These are phyloP conservation scores for Aotearoamyces nothofagi DNA, from an alignment of 2,329 filamentous ascomycete species.

Conservation along the genomic window DNA sequence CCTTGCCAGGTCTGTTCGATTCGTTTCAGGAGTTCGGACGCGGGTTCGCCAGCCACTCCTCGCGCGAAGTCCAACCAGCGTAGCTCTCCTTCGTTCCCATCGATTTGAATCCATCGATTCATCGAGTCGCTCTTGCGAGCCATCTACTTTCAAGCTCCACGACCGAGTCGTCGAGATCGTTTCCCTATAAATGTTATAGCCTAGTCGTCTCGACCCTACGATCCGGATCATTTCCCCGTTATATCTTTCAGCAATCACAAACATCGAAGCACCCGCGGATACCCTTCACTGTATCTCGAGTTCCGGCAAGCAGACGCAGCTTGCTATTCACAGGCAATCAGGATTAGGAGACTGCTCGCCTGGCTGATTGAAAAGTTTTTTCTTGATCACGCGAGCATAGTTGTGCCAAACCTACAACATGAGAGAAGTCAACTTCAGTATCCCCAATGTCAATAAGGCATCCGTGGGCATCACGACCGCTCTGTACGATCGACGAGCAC, in stretches of 20 bases:
- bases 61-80: not conserved
- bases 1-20: not conserved
- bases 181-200: not conserved
- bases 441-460: conserved; percentile 98
- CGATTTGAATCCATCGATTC: not conserved
- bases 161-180: not conserved
- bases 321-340: not conserved
- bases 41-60: not conserved
- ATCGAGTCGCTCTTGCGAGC: not conserved
- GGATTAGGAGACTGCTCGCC: not conserved
- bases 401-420: conserved; percentile 43
- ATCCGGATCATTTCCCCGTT: not conserved
- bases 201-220: not conserved
- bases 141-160: not conserved
- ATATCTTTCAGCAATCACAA: not conserved
- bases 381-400: not conserved
- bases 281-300: not conserved
- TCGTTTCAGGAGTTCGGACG: not conserved
- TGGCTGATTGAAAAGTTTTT: not conserved
- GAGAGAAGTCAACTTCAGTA: conserved; percentile 99
- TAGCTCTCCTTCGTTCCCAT: not conserved
- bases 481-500: conserved; percentile 89
- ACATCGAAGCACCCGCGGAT: not conserved
- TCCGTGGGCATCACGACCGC: conserved; percentile 97
- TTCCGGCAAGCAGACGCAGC: not conserved